Percentiles rank a stretch among this genome's conserved stretches.
Conservation (phyloP, 179 eudicot species). For the Drosera spatulata region DNA sequence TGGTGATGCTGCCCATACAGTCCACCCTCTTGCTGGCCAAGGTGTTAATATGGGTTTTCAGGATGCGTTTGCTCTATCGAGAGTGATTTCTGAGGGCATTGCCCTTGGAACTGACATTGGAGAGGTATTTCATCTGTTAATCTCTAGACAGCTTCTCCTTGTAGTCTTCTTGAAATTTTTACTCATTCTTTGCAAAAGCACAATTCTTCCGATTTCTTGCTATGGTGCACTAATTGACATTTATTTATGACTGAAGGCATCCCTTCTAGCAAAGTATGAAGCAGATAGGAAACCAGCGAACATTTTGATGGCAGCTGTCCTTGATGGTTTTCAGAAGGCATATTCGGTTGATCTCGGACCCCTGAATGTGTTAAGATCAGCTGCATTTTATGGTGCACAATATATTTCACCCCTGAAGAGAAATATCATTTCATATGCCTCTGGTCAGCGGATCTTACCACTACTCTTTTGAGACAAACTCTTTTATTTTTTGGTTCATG, state of each 20-base stretch:
- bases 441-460: constrained; percentile 37
- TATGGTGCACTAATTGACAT: neutral
- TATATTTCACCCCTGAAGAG: constrained; percentile 67
- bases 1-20: constrained; percentile 99
- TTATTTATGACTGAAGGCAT: constrained; percentile 27
- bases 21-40: constrained; percentile 99
- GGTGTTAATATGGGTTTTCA: constrained; percentile 98
- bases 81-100: constrained; percentile 69
- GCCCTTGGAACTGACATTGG: constrained; percentile 90
- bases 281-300: constrained; percentile 76
- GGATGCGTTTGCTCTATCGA: constrained; percentile 75
- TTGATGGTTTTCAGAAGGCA: constrained; percentile 92
- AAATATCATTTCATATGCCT: constrained; percentile 70
- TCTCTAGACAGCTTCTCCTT: neutral
- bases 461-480: too few relatives aligned
- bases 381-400: constrained; percentile 80
- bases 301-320: constrained; percentile 69
- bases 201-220: neutral
- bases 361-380: constrained; percentile 66
- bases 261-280: constrained; percentile 66
- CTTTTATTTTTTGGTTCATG: too few relatives aligned
- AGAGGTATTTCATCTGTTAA: constrained; percentile 41
- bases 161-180: neutral
- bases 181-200: neutral
- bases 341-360: constrained; percentile 85